These are phyloP conservation scores for Coniophora puteana DNA, from an alignment of 1,284 basidiomycete genomes.

Conservation along the genomic window DNA sequence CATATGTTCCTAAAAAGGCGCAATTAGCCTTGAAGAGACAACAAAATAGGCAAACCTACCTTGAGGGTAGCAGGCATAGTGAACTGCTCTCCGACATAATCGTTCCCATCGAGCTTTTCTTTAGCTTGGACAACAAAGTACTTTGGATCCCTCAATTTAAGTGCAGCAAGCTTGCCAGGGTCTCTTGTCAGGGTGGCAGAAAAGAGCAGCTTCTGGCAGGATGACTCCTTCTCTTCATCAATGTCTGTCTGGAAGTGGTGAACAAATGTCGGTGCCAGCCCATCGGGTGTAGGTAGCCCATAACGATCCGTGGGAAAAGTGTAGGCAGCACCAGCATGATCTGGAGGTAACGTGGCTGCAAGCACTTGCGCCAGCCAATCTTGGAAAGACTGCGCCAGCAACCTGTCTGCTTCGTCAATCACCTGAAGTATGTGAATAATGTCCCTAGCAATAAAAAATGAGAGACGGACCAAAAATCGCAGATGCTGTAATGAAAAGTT, in stretches of 20 bases:
- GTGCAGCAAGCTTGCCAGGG: constrained; percentile 85
- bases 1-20: constrained; percentile 73
- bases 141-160: constrained; percentile 78
- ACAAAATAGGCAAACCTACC: constrained; percentile 35
- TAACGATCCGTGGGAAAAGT: background rate
- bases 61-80: constrained; percentile 76
- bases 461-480: constrained; percentile 70
- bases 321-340: constrained; percentile 12
- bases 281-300: constrained; percentile 39
- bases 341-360: constrained; percentile 58
- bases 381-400: constrained; percentile 94
- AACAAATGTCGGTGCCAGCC: constrained; percentile 56
- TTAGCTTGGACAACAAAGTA: constrained; percentile 81
- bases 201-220: constrained; percentile 95
- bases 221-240: constrained; percentile 51
- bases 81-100: constrained; percentile 72
- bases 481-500: constrained; percentile 94
- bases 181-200: constrained; percentile 95
- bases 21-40: constrained; percentile 1
- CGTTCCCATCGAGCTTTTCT: constrained; percentile 34
- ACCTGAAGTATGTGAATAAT: constrained; percentile 47
- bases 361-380: constrained; percentile 89
- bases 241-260: constrained; percentile 48
- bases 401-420: constrained; percentile 95
- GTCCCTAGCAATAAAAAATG: background rate